phyloP scores from a whole-genome alignment of 1,284 basidiomycete species.

The Rhodofomes roseus region DNA sequence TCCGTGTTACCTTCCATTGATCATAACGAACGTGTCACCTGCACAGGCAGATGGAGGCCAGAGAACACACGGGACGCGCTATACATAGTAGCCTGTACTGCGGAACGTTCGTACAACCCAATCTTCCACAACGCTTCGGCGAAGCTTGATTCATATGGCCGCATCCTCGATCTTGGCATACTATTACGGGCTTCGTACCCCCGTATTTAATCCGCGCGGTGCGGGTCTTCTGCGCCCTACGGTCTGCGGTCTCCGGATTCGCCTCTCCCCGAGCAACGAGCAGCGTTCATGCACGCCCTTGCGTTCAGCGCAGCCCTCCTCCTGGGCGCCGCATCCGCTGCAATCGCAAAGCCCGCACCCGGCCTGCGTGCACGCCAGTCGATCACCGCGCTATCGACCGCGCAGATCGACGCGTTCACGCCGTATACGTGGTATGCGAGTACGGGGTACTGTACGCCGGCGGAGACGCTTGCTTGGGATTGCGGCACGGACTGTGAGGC shows the following conservation, averaged over 20 bases:
- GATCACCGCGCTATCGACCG: constrained; percentile 37
- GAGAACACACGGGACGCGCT: not conserved
- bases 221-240: not conserved
- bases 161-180: not conserved
- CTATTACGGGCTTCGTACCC: not conserved
- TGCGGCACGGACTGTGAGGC: constrained; percentile 54
- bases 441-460: constrained; percentile 49
- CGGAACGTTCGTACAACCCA: not conserved
- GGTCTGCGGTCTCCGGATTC: not conserved
- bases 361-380: constrained; percentile 15
- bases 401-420: constrained; percentile 44
- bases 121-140: not conserved
- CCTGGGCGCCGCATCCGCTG: constrained; percentile 14
- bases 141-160: not conserved
- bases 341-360: constrained; percentile 8
- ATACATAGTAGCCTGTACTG: not conserved
- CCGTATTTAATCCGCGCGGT: not conserved
- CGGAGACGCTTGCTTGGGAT: constrained; percentile 45
- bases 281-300: constrained; percentile 2
- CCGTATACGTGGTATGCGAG: constrained; percentile 55
- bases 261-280: not conserved
- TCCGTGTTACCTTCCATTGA: not conserved
- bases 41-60: not conserved
- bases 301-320: constrained; percentile 14
- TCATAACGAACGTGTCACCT: not conserved